phyloP scores from a whole-genome alignment of 352 stramenopile genomes.

The Pythium diclinum region DNA sequence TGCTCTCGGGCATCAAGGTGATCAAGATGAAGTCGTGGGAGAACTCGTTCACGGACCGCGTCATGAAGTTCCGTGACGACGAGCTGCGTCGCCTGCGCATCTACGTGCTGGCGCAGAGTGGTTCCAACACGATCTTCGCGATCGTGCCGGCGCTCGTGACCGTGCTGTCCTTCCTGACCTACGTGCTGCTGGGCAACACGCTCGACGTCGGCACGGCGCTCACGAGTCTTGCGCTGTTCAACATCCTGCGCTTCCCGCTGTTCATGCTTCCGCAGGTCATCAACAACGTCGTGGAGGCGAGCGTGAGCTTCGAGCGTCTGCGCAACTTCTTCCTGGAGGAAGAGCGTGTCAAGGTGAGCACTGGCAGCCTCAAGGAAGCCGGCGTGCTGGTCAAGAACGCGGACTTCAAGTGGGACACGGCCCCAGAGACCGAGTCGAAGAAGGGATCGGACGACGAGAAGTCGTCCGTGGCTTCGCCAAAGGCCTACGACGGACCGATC shows the following conservation, averaged over 20 bases:
- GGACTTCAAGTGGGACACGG: constrained; percentile 64
- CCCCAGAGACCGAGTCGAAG: constrained; percentile 18
- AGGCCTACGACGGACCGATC: constrained; percentile 33
- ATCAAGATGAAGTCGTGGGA: constrained; percentile 98
- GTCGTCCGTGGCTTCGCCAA: constrained; percentile 42
- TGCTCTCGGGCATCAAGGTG: constrained; percentile 93
- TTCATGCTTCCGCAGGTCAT: constrained; percentile 95
- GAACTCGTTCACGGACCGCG: constrained; percentile 58
- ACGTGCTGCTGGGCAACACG: constrained; percentile 62
- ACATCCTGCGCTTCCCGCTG: constrained; percentile 95
- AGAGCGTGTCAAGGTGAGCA: constrained; percentile 64
- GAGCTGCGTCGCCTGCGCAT: constrained; percentile 64
- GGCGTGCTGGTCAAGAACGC: constrained; percentile 49
- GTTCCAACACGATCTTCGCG: constrained; percentile 46
- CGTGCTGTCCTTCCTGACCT: constrained; percentile 77
- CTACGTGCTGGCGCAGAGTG: constrained; percentile 39
- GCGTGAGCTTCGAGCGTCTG: constrained; percentile 60
- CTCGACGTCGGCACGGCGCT: constrained; percentile 89
- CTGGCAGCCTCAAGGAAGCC: constrained; percentile 73
- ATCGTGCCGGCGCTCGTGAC: constrained; percentile 86
- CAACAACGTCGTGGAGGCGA: constrained; percentile 92
- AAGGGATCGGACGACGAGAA: constrained; percentile 39
- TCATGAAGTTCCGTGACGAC: constrained; percentile 56
- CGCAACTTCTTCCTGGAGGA: constrained; percentile 65
- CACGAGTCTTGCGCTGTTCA: constrained; percentile 92